Base-by-base conservation (phyloP, 495 filamentous ascomycete genomes). In the Xylaria flabelliformis region DNA sequence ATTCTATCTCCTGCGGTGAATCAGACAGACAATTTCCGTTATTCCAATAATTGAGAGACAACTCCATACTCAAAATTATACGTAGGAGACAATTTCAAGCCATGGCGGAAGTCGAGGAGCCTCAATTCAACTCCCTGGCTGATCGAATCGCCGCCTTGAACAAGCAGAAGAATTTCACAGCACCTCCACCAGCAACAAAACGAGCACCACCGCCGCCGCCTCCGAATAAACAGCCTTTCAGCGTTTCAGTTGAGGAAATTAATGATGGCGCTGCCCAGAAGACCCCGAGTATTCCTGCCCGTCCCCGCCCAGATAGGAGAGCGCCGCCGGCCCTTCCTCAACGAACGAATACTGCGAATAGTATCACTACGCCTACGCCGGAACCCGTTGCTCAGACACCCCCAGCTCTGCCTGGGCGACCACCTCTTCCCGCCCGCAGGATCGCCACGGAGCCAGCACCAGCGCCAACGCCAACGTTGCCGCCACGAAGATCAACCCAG, bases 141-240 rank as follows among this genome's bases (percentile, higher is more conserved):
- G 85, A 87, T 76, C 82, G 87, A 63, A 89, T 88, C 44, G 86
- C 86, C 21, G 87, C 87, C 61, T 77, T 89, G 64, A 89, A 88
- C 70, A 77, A 79, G 64, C 84, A 85, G 61, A 84, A 84, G 77
- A 87, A 87, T 72, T 84, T 85, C 78, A 75, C 82, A 55, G 75
- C 78, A 58, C 82, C 83, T 59, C 69, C 83, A 0, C 70, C 71
- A 8, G 76, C 72, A 75, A 78, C 82, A 64, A 76, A 85, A 50
- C 85, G 86, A 62, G 84, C 85, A 0, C 86, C 85, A 3, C 85
- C 84, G n/a, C 85, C 86, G 56, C 80, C 81, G 1, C 59, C 64
- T 7, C 59, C 76, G 19, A 72, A 71, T 10, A 80, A 78, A 62
- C 70, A 79, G 62, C 67, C 75, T 39, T 39, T 74, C 65, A 65